Evolutionary conservation across 2,329 filamentous ascomycete genomes (phyloP), one percentile per base, ranked within the genome.

Genomic region (Sarocladiaceae sp.): DNA sequence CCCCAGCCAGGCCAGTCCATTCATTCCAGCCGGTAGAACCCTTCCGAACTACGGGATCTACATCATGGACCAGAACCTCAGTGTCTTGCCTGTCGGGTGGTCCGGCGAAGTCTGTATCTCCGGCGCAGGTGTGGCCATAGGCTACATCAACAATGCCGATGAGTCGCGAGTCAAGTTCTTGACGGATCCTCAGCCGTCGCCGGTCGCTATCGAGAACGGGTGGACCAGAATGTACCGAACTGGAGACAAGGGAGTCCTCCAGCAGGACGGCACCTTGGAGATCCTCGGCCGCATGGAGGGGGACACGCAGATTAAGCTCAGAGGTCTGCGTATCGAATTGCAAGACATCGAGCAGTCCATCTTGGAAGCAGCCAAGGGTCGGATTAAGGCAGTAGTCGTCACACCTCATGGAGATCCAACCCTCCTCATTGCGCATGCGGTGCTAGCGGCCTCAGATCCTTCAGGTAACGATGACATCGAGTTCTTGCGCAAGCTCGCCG

Each of bases 261-360:
- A 26, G 3, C 3, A 6, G 7, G 6, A 22, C 22, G 40, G 40
- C 7, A 6, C 7, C 23, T 12, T 44, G 4, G 40, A 6, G 6
- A 44, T 44, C 40, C 12, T 11, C 4, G 40, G 40, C 23, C 40
- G 40, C 11, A 10, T 44, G 12, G 40, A 6, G 4, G 40, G 33
- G 7, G 78, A 80, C 56, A 50, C 51, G n/a, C 81, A 80, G 62
- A 74, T 82, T 52, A 85, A 86, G 63, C 62, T 84, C 33, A 69
- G 73, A n/a, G 85, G 84, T 37, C 80, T 77, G 55, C 67, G 81
- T 50, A 73, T 82, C 55, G 84, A 80, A 65, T 69, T 80, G 23
- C 66, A 39, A 17, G 40, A 44, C 6, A 26, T 44, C 23, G 40
- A 44, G 23, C 10, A n/a, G 7, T 12, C 15, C 40, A 44, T 44